Base-by-base conservation (phyloP, 352 stramenopile species). In the Phytophthora macrochlamydospora region DNA sequence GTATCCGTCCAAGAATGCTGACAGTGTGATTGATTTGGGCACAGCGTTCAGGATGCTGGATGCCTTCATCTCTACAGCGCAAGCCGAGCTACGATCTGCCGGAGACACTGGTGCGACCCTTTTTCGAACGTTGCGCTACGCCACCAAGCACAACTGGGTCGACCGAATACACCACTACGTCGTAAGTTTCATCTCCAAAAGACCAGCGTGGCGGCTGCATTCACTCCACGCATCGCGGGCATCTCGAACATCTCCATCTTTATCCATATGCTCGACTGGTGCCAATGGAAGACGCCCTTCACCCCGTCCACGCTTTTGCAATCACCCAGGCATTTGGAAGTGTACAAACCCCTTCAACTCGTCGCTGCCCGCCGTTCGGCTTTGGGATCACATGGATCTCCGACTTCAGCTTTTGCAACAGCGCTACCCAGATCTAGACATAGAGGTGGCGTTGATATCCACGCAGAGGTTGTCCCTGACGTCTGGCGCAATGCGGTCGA, bases 11-110 rank as follows among this genome's bases (percentile, higher is more conserved):
- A 68, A 37, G 31, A 59, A 59, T 24, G 52, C 58, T 46, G 53
- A 68, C n/a, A 63, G 35, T 28, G 9, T 67, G 2, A 28, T 90
- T 8, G 33, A 11, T 0, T 51, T 81, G 0, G 37, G 43, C 1
- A 79, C 69, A 0, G 56, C 68, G 1, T 90, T 82, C 31, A 58
- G 2, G 0, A 78, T 87, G 67, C 44, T 88, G 0, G 69, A 90
- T 40, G 67, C 54, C 1, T 58, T 87, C 7, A 62, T 73, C 3
- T 35, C 52, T 14, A 37, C 55, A 11, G 65, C 56, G 3, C 30
- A 54, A 4, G 18, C 37, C 0, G 14, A 62, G 30, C 46, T 56
- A 5, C 3, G 14, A 46, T 13, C 40, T 46, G 18, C 18, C 18
- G 18, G 18, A 24, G 18, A 24, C 18, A 24, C 18, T 24, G 18